A percentile compares a stretch with the other conserved stretches of the same genome.
phyloP scores from a whole-genome alignment of 2,329 filamentous ascomycete genomes.

The Didymella pinodella region DNA sequence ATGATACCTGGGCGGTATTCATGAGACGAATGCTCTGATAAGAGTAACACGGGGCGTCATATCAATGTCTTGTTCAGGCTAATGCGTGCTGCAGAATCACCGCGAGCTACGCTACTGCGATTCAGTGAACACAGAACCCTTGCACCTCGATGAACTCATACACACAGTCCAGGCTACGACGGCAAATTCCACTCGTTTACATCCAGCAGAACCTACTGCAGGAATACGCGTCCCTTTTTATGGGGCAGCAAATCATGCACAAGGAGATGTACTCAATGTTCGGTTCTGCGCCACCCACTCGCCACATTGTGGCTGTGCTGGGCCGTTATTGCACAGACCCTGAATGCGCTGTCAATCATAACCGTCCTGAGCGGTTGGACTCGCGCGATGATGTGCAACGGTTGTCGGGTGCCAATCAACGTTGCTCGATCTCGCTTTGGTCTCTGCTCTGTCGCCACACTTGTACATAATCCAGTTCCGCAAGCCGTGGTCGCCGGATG shows the following conservation, averaged over 20 bases:
- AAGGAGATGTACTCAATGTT: conserved; percentile 9
- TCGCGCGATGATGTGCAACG: conserved; percentile 26
- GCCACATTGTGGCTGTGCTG: conserved; percentile 11
- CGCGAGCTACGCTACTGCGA: conserved; percentile 9
- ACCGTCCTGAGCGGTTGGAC: conserved; percentile 25
- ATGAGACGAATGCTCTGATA: conserved; percentile 3
- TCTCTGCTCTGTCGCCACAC: conserved; percentile 40
- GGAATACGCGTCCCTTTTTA: conserved; percentile 34
- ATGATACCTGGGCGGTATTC: neutral
- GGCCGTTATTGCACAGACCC: conserved; percentile 22
- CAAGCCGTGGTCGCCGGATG: conserved; percentile 31
- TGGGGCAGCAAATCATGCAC: conserved; percentile 11
- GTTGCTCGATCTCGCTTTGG: conserved; percentile 24
- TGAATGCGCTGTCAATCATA: conserved; percentile 27
- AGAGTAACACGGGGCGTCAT: conserved; percentile 7
- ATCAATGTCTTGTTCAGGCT: conserved; percentile 9
- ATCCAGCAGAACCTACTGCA: conserved; percentile 18
- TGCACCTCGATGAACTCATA: conserved; percentile 18
- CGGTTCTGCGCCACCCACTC: conserved; percentile 2
- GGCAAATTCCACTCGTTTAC: conserved; percentile 7
- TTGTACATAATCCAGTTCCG: conserved; percentile 33
- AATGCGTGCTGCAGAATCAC: conserved; percentile 14
- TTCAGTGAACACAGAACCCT: conserved; percentile 6
- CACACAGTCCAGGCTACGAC: conserved; percentile 19
- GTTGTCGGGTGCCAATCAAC: conserved; percentile 29